Evolutionary conservation across 805 yeast species (phyloP).

Genomic region (Candida saitoana): DNA sequence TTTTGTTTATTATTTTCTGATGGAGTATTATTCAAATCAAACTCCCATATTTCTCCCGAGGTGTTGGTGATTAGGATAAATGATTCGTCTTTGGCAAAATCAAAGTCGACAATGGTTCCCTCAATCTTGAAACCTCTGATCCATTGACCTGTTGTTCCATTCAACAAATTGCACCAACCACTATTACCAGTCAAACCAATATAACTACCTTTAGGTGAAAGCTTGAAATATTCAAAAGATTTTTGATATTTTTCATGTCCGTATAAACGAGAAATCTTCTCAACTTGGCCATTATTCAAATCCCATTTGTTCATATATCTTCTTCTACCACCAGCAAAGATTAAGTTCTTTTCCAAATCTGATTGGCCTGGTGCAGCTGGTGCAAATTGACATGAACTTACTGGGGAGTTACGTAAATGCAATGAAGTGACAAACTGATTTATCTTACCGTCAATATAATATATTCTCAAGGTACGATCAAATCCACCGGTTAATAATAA

Average conservation of each 20-base stretch:
- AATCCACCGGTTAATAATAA: conserved; percentile 86
- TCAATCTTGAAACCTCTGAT: conserved; percentile 82
- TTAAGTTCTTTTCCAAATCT: conserved; percentile 39
- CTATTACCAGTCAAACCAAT: conserved; percentile 77
- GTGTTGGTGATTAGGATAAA: conserved; percentile 57
- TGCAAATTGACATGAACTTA: conserved; percentile 70
- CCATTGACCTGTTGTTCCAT: conserved; percentile 81
- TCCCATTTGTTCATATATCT: conserved; percentile 92
- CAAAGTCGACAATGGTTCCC: conserved; percentile 80
- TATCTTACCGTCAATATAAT: conserved; percentile 82
- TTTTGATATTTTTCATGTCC: conserved; percentile 86
- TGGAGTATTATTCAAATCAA: conserved; percentile 26
- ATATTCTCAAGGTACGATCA: conserved; percentile 81
- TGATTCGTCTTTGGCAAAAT: conserved; percentile 49
- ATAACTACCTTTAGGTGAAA: conserved; percentile 68
- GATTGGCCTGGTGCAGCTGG: conserved; percentile 14
- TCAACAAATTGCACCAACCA: conserved; percentile 87
- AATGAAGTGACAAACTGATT: conserved; percentile 81
- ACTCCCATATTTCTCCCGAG: conserved; percentile 89
- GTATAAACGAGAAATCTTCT: conserved; percentile 82
- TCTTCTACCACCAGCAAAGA: conserved; percentile 88
- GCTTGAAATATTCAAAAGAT: conserved; percentile 80
- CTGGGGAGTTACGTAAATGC: conserved; percentile 73
- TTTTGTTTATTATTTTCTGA: conserved; percentile 6
- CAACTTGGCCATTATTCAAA: conserved; percentile 62